A percentile compares a stretch with the other conserved stretches of the same genome.
Evolutionary conservation across 2,329 filamentous ascomycete genomes (phyloP).

Genomic region (Calonectria henricotiae): DNA sequence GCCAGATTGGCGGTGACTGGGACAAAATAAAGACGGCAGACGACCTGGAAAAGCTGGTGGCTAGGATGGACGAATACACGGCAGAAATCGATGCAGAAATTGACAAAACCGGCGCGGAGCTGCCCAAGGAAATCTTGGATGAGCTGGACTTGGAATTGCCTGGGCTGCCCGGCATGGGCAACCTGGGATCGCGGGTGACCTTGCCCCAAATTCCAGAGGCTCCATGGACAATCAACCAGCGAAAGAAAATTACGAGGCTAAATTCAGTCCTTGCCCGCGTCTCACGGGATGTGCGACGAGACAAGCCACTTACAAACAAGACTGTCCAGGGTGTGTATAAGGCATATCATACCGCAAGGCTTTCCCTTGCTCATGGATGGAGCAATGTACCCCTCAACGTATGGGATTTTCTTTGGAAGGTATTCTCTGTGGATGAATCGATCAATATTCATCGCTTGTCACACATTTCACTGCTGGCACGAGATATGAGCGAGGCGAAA

Average conservation of each 20-base stretch:
- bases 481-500: slow-evolving; percentile 77
- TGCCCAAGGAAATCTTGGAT: slow-evolving; percentile 57
- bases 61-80: slow-evolving; percentile 57
- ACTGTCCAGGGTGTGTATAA: slow-evolving; percentile 65
- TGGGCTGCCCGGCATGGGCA: slow-evolving; percentile 50
- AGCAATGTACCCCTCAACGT: slow-evolving; percentile 72
- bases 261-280: slow-evolving; percentile 55
- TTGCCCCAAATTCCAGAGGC: slow-evolving; percentile 59
- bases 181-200: slow-evolving; percentile 45
- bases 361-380: slow-evolving; percentile 64
- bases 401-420: slow-evolving; percentile 79
- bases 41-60: slow-evolving; percentile 58
- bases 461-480: slow-evolving; percentile 74
- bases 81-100: slow-evolving; percentile 58
- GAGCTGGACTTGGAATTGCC: slow-evolving; percentile 54
- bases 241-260: slow-evolving; percentile 59
- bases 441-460: slow-evolving; percentile 71
- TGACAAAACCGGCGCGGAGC: slow-evolving; percentile 52
- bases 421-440: slow-evolving; percentile 69
- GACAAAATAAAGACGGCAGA: slow-evolving; percentile 54
- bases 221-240: slow-evolving; percentile 59
- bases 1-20: slow-evolving; percentile 55
- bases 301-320: slow-evolving; percentile 53
- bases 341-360: slow-evolving; percentile 66
- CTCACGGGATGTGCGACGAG: slow-evolving; percentile 52